Conservation (phyloP, 495 filamentous ascomycete species). For the Podospora tetraspora region DNA sequence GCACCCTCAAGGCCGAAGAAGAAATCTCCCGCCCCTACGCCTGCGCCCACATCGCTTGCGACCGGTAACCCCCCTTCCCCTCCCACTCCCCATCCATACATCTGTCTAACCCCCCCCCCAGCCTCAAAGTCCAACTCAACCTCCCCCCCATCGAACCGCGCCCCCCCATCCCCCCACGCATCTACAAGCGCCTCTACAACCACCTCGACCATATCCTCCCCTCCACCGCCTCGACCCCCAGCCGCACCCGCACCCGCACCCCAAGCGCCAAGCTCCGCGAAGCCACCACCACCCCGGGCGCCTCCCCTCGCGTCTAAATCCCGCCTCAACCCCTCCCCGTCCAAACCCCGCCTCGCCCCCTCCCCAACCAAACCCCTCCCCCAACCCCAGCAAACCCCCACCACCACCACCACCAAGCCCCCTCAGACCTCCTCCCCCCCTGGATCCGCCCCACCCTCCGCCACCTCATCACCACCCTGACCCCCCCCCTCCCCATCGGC, state of each 20-base stretch:
- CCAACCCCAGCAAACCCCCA: background rate
- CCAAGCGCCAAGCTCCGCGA: slow-evolving; percentile 36
- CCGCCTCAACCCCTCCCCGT: slow-evolving; percentile 26
- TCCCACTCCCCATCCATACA: slow-evolving; percentile 4
- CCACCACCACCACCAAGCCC: slow-evolving; percentile 5
- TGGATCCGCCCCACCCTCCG: slow-evolving; percentile 66
- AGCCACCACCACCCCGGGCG: slow-evolving; percentile 9
- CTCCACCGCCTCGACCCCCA: slow-evolving; percentile 28
- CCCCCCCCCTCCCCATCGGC: slow-evolving; percentile 29
- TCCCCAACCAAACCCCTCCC: slow-evolving; percentile 8
- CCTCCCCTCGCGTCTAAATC: slow-evolving; percentile 15
- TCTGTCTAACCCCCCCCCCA: slow-evolving; percentile 26
- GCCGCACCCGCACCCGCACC: slow-evolving; percentile 23
- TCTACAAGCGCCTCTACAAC: slow-evolving; percentile 78
- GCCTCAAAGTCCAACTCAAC: slow-evolving; percentile 75
- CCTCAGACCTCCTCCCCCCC: slow-evolving; percentile 42
- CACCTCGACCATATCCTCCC: slow-evolving; percentile 72
- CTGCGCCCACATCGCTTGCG: slow-evolving; percentile 89
- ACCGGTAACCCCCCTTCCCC: slow-evolving; percentile 48
- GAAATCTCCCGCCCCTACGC: slow-evolving; percentile 82
- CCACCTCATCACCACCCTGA: slow-evolving; percentile 49
- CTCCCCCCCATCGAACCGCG: slow-evolving; percentile 74
- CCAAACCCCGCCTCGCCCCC: slow-evolving; percentile 32
- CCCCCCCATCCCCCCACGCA: slow-evolving; percentile 74
- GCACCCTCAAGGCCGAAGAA: slow-evolving; percentile 77